phyloP scores from a whole-genome alignment of 2,329 filamentous ascomycete genomes.

The Trichoderma lentiforme region DNA sequence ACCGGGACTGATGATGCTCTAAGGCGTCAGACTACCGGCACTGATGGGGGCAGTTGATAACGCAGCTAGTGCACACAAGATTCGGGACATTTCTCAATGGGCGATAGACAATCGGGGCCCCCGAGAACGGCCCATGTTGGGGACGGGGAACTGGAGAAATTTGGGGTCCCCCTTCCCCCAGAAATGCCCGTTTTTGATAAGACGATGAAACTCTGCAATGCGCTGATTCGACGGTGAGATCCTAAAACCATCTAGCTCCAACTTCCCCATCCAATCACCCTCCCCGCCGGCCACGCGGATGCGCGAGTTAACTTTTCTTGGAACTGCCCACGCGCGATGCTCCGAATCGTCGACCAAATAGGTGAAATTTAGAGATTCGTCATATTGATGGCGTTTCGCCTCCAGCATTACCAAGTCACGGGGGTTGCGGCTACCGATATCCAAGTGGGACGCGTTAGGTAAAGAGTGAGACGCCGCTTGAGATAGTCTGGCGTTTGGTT shows the following conservation, averaged over 20 bases:
- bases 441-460: constrained; percentile 1
- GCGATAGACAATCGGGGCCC: constrained; percentile 8
- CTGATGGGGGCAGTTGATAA: constrained; percentile 3
- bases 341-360: background rate
- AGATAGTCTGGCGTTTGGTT: constrained; percentile 7
- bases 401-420: background rate
- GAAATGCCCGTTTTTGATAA: constrained; percentile 17
- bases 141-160: constrained; percentile 15
- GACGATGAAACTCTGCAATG: constrained; percentile 1
- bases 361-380: background rate
- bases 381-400: background rate
- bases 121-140: constrained; percentile 9
- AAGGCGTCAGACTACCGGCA: constrained; percentile 9
- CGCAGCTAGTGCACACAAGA: background rate
- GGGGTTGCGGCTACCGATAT: background rate
- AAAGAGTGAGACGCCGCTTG: constrained; percentile 10
- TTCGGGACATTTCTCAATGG: background rate
- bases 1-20: constrained; percentile 1
- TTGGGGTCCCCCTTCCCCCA: constrained; percentile 1
- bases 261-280: background rate
- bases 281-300: background rate
- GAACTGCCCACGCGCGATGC: background rate
- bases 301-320: background rate
- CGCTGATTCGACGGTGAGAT: constrained; percentile 8
- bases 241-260: background rate